These are phyloP conservation scores for Pseudoperonospora humuli DNA, from an alignment of 352 stramenopile genomes.

Conservation along the genomic window DNA sequence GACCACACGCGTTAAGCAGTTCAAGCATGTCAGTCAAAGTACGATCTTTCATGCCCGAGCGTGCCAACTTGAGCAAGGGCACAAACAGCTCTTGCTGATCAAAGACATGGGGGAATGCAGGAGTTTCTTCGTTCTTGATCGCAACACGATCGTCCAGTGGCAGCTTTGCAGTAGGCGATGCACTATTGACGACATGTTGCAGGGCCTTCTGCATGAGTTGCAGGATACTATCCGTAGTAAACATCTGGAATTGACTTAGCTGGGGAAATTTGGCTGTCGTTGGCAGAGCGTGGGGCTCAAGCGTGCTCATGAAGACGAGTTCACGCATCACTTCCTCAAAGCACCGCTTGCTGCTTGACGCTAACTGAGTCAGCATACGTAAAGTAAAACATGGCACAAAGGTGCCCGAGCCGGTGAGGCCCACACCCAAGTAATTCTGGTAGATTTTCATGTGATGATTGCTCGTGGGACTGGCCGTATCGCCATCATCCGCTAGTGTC, in stretches of 20 bases:
- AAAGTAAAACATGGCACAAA: conserved; percentile 71
- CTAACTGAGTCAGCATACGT: conserved; percentile 76
- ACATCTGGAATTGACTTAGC: conserved; percentile 61
- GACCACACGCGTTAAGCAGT: conserved; percentile 68
- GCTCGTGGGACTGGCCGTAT: conserved; percentile 35
- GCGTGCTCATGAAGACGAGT: conserved; percentile 66
- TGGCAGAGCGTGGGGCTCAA: conserved; percentile 31
- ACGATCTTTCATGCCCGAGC: conserved; percentile 73
- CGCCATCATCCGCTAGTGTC: conserved; percentile 23
- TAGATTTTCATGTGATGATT: conserved; percentile 76
- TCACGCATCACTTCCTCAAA: conserved; percentile 76
- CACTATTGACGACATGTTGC: conserved; percentile 49
- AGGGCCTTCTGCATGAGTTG: conserved; percentile 73
- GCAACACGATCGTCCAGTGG: conserved; percentile 43
- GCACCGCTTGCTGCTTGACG: conserved; percentile 55
- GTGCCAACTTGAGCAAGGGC: conserved; percentile 47
- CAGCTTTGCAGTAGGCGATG: conserved; percentile 40
- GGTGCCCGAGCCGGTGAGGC: conserved; percentile 40
- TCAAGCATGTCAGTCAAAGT: conserved; percentile 60
- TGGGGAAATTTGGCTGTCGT: conserved; percentile 44
- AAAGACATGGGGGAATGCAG: conserved; percentile 39
- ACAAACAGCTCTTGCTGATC: conserved; percentile 66
- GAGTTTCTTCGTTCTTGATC: conserved; percentile 21
- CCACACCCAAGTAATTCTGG: conserved; percentile 68
- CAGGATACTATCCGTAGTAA: conserved; percentile 71